A percentile compares a stretch with the other conserved stretches of the same genome.
Evolutionary conservation across 2,329 filamentous ascomycete species (phyloP).

Genomic region (Acarospora socialis): DNA sequence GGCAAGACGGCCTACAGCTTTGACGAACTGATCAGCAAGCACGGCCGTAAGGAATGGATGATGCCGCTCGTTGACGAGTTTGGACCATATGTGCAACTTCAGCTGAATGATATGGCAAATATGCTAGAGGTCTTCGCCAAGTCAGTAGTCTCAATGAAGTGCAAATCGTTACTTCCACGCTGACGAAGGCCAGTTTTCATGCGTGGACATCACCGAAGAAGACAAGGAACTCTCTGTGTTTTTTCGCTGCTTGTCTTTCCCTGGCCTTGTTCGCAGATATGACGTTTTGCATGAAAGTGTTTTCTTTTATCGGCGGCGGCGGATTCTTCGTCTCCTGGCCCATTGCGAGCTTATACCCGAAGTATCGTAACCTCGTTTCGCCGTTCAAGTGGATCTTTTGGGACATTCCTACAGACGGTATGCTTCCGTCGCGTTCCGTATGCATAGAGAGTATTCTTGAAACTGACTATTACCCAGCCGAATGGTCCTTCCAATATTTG

Average conservation of each 20-base stretch:
- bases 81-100: constrained; percentile 24
- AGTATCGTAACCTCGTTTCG: constrained; percentile 23
- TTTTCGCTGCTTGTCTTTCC: constrained; percentile 21
- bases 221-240: constrained; percentile 22
- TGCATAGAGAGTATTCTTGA: neutral
- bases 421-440: neutral
- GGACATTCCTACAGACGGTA: constrained; percentile 25
- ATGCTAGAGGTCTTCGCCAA: constrained; percentile 24
- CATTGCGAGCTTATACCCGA: constrained; percentile 22
- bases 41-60: constrained; percentile 25
- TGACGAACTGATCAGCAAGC: constrained; percentile 24
- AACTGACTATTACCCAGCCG: constrained; percentile 8
- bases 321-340: constrained; percentile 25
- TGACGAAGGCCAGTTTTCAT: constrained; percentile 20
- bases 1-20: constrained; percentile 20
- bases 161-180: too few species aligned
- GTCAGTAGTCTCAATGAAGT: too few species aligned
- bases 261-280: constrained; percentile 20
- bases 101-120: constrained; percentile 24
- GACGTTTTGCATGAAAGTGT: constrained; percentile 23
- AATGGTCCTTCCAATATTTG: constrained; percentile 21
- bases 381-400: constrained; percentile 25
- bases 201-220: constrained; percentile 22
- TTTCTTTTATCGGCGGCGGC: constrained; percentile 21
- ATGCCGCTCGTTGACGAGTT: constrained; percentile 24